These are phyloP conservation scores for Hypocreales sp. DNA, from an alignment of 2,329 filamentous ascomycete species.

Conservation along the genomic window DNA sequence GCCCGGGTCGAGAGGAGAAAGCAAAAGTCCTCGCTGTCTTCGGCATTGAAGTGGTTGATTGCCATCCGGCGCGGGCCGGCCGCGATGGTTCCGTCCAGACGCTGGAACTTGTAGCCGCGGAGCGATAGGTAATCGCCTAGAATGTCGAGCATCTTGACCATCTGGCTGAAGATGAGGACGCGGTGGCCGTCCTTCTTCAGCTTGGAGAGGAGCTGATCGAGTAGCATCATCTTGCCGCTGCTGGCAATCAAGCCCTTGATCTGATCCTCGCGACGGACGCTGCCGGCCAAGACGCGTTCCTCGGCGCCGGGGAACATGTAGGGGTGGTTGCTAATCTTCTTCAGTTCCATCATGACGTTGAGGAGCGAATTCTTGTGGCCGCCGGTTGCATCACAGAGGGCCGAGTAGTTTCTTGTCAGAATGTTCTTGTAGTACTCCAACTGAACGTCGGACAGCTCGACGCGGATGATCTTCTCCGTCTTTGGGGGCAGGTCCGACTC, in stretches of 20 bases:
- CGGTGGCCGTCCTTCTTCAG: conserved; percentile 87
- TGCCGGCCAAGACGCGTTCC: conserved; percentile 71
- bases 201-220: conserved; percentile 90
- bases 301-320: conserved; percentile 96
- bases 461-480: conserved; percentile 96
- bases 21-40: conserved; percentile 88
- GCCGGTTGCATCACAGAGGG: conserved; percentile 75
- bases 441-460: conserved; percentile 91
- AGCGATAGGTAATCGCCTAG: conserved; percentile 85
- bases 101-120: conserved; percentile 88
- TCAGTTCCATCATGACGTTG: conserved; percentile 99
- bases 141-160: conserved; percentile 98
- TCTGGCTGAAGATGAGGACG: conserved; percentile 96
- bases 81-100: conserved; percentile 87
- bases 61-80: conserved; percentile 78
- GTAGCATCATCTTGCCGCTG: conserved; percentile 98
- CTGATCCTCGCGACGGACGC: conserved; percentile 70
- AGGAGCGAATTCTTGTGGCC: conserved; percentile 90
- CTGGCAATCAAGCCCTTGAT: conserved; percentile 88
- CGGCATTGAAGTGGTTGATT: conserved; percentile 98
- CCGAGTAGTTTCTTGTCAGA: conserved; percentile 87
- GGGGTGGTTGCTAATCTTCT: conserved; percentile 97
- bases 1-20: conserved; percentile 91
- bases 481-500: conserved; percentile 94
- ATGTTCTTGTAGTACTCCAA: conserved; percentile 99